Evolutionary conservation across 2,329 filamentous ascomycete species (phyloP), one percentile per base, ranked within the genome.

Genomic region (Volutella citrinella): DNA sequence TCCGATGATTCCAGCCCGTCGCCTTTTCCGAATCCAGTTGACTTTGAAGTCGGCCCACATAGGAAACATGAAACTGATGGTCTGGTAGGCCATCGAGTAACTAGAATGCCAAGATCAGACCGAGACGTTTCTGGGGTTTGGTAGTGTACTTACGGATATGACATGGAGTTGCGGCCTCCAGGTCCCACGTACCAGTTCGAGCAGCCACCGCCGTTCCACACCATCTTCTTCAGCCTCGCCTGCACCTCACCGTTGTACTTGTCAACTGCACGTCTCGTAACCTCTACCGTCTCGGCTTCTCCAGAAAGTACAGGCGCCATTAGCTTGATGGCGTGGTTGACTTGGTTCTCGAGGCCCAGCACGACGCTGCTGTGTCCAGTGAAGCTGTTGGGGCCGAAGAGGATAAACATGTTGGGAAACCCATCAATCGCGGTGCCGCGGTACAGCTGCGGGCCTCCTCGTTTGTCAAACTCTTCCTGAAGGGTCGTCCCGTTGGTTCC

Each of bases 311-410:
- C 13, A 26, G 24, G 13, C 10, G 13, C 13, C 24, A 26, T 26
- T 15, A 26, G 24, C 24, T 13, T 26, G 24, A 26, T 26, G 24
- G 24, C 24, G 16, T 26, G 24, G 16, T 26, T 15, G 14, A 26
- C 13, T 26, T 26, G 24, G 24, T 26, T 26, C 16, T 16, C 24
- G 24, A 26, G 24, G 13, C 24, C 24, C 14, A 26, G 24, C 24
- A 26, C 24, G 24, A 26, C 24, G 24, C 24, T 26, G 24, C n/a
- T 26, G 24, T 26, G 24, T 15, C 24, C 24, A 3, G 24, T 26
- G 24, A 26, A 26, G 16, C 24, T 26, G 24, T 26, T 26, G 13
- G 24, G 24, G 24, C 24, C 24, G 6, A 26, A 26, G 24, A 26
- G 24, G 16, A 16, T 3, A 26, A 26, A 26, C 2, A 26, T 13